Evolutionary conservation across 1,284 basidiomycete genomes (phyloP).

Genomic region (Leccinum pallidistipes): DNA sequence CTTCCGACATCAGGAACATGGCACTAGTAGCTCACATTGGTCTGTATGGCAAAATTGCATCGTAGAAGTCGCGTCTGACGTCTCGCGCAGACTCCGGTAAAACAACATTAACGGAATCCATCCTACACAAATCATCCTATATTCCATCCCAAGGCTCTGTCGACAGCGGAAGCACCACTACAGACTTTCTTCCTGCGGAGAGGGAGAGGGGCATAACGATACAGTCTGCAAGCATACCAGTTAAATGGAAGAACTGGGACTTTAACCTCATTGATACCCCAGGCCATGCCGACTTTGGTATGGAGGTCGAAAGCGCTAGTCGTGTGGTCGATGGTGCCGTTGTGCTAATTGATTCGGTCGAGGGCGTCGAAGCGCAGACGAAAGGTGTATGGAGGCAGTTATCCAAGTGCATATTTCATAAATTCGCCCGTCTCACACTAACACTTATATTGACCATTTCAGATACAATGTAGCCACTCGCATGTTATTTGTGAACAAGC

Average conservation of each 20-base stretch:
- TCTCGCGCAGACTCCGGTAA: slow-evolving; percentile 77
- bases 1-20: slow-evolving; percentile 63
- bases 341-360: slow-evolving; percentile 86
- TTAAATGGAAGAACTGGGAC: slow-evolving; percentile 82
- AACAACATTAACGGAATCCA: slow-evolving; percentile 88
- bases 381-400: slow-evolving; percentile 87
- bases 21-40: slow-evolving; percentile 85
- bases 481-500: slow-evolving; percentile 86
- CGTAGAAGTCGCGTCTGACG: slow-evolving; percentile 13
- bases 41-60: slow-evolving; percentile 31
- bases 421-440: not conserved
- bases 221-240: slow-evolving; percentile 88
- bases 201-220: slow-evolving; percentile 90
- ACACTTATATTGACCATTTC: slow-evolving; percentile 2
- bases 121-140: slow-evolving; percentile 75
- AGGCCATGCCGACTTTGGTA: slow-evolving; percentile 91
- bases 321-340: slow-evolving; percentile 88
- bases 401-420: slow-evolving; percentile 58
- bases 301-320: slow-evolving; percentile 92
- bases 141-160: slow-evolving; percentile 78
- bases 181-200: slow-evolving; percentile 89
- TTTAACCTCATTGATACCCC: slow-evolving; percentile 91
- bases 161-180: slow-evolving; percentile 87
- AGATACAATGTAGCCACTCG: slow-evolving; percentile 79
- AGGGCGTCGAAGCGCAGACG: slow-evolving; percentile 90